phyloP scores from a whole-genome alignment of 176 grass and related monocot genomes.

The Paspalum notatum region DNA sequence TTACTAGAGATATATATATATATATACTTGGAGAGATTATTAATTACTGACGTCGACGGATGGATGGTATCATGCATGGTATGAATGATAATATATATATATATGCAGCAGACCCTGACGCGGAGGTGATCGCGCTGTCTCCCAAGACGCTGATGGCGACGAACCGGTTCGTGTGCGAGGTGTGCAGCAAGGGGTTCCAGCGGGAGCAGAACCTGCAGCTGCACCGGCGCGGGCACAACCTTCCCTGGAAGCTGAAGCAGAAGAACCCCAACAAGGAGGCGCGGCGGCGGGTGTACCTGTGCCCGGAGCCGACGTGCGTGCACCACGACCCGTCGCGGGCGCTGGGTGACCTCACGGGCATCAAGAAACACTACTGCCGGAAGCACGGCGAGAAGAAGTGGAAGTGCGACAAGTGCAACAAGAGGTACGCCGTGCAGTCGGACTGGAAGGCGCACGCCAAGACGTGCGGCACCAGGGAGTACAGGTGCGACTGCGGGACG shows the following conservation, averaged over 20 bases:
- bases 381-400: constrained; percentile 99
- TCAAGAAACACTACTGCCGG: constrained; percentile 93
- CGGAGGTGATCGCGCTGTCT: constrained; percentile 89
- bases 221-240: constrained; percentile 87
- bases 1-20: too few relatives aligned
- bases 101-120: constrained; percentile 62
- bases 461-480: constrained; percentile 85
- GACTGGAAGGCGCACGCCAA: constrained; percentile 98
- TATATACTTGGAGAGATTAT: too few relatives aligned
- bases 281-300: constrained; percentile 78
- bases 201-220: constrained; percentile 92
- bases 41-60: too few relatives aligned
- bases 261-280: constrained; percentile 81
- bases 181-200: constrained; percentile 91
- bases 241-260: constrained; percentile 93
- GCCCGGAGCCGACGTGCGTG: constrained; percentile 85
- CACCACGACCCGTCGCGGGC: constrained; percentile 85
- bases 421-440: constrained; percentile 88
- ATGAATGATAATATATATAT: too few relatives aligned
- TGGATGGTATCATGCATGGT: too few relatives aligned
- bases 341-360: constrained; percentile 83
- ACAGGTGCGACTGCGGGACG: constrained; percentile 88
- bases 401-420: constrained; percentile 96
- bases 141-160: constrained; percentile 76
- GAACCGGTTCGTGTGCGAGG: constrained; percentile 91